These are phyloP conservation scores for Pythium myriotylum DNA, from an alignment of 352 stramenopile genomes.

Conservation along the genomic window DNA sequence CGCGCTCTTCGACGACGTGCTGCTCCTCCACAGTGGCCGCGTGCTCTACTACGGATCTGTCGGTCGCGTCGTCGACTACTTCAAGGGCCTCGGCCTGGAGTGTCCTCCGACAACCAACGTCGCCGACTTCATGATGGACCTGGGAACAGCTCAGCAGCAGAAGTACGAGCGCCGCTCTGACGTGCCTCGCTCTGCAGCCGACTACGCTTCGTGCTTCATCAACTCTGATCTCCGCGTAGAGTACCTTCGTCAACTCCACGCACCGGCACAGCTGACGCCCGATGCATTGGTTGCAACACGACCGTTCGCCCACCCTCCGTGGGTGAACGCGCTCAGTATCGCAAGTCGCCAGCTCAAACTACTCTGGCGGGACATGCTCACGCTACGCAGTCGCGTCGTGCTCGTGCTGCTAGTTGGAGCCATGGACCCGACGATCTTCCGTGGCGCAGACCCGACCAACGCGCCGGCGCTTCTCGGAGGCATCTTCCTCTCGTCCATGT, in stretches of 20 bases:
- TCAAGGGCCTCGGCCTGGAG: slow-evolving; percentile 51
- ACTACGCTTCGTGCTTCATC: slow-evolving; percentile 19
- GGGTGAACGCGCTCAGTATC: neutral
- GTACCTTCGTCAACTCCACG: neutral
- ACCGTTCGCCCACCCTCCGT: slow-evolving; percentile 1
- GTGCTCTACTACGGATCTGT: slow-evolving; percentile 81
- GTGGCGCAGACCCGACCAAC: slow-evolving; percentile 15
- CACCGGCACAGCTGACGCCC: neutral
- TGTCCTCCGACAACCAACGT: slow-evolving; percentile 32
- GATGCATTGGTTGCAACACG: neutral
- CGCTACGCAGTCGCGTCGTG: neutral
- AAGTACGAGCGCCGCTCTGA: slow-evolving; percentile 17
- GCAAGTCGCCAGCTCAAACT: neutral
- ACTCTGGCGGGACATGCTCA: neutral
- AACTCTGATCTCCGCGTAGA: neutral
- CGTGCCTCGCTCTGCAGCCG: neutral
- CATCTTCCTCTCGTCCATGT: slow-evolving; percentile 59
- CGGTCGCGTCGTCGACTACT: slow-evolving; percentile 61
- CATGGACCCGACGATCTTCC: slow-evolving; percentile 29
- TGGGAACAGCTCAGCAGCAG: slow-evolving; percentile 27
- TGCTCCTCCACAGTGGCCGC: slow-evolving; percentile 78
- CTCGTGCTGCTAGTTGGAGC: slow-evolving; percentile 24
- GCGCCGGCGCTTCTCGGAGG: slow-evolving; percentile 33
- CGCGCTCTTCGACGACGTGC: slow-evolving; percentile 88
- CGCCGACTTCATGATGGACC: slow-evolving; percentile 34